phyloP scores from a whole-genome alignment of 1,284 basidiomycete species.

The Calocybe gambosa region DNA sequence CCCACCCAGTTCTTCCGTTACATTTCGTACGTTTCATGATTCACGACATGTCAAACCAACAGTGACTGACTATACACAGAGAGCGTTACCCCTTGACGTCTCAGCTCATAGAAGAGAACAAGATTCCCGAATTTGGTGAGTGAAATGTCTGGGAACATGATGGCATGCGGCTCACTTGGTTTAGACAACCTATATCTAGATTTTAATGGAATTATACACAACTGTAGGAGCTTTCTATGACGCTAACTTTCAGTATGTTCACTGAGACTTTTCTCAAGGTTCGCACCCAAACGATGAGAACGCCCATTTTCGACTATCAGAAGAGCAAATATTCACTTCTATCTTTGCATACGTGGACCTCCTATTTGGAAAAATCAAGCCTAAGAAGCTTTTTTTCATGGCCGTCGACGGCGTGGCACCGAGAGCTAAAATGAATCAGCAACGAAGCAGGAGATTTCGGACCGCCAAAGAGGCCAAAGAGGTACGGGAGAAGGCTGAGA shows the following conservation, averaged over 20 bases:
- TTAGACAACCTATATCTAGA: constrained; percentile 88
- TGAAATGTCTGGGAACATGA: constrained; percentile 4
- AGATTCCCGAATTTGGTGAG: constrained; percentile 90
- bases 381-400: constrained; percentile 96
- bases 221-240: constrained; percentile 51
- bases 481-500: constrained; percentile 77
- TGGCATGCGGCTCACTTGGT: constrained; percentile 3
- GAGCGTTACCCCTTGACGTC: constrained; percentile 98
- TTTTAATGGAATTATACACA: constrained; percentile 99
- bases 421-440: constrained; percentile 99
- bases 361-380: constrained; percentile 95
- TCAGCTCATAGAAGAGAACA: constrained; percentile 94
- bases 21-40: constrained; percentile 56
- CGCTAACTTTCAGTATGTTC: neutral
- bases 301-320: constrained; percentile 90
- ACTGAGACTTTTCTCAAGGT: constrained; percentile 36
- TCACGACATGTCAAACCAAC: too few species aligned
- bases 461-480: constrained; percentile 93
- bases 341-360: constrained; percentile 98
- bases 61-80: constrained; percentile 30
- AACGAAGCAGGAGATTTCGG: constrained; percentile 89
- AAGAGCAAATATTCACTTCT: constrained; percentile 95
- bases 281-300: constrained; percentile 94
- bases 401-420: constrained; percentile 98
- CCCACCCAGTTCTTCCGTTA: constrained; percentile 71